Base-by-base conservation (phyloP, 805 yeast species). In the Blastobotrys terrestris region DNA sequence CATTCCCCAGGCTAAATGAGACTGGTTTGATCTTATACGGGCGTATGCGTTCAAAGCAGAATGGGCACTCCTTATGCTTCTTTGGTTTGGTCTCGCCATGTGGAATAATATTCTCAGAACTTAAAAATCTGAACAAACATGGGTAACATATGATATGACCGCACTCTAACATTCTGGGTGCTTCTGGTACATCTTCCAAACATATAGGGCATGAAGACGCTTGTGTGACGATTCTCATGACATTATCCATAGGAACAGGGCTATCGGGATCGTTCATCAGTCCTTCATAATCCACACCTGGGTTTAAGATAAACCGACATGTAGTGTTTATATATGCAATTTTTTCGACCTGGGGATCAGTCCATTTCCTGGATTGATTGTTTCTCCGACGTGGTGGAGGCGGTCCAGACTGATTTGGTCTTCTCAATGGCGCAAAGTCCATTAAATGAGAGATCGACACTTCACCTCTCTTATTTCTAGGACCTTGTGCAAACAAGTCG, bases 121-220 rank as follows among this genome's bases (percentile, higher is more conserved):
- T 85, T 44, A 88, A 71, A 61, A 87, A 79, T 45, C 90, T 79
- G 52, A 90, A 67, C 31, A 92, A 68, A 67, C 99, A 94, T 13
- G 90, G 80, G 52, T 80, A 75, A 64, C 99, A 94, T 63, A 94
- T 80, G 14, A 90, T 77, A 65, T 94, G 99, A 3, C 99, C 99
- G 71, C 99, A 94, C 11, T 83, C 77, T 26, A 89, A 83, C 98
- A 94, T 95, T 52, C 98, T 74, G 1, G 99, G 97, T 0, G 97
- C 97, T 15, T 86, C 79, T 13, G 94, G 87, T 13, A 82, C 83
- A 49, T 88, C 95, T 31, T 84, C 77, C 13, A 94, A 72, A 66
- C 99, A 94, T 22, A 94, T 92, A 0, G 99, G 98, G 65, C 99
- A 94, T 40, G 83, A 82, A 20, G 75, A 66, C 1, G 85, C 84